These are phyloP conservation scores for Suhomyces yuchorum DNA, from an alignment of 1,139 yeast species.

Conservation along the genomic window DNA sequence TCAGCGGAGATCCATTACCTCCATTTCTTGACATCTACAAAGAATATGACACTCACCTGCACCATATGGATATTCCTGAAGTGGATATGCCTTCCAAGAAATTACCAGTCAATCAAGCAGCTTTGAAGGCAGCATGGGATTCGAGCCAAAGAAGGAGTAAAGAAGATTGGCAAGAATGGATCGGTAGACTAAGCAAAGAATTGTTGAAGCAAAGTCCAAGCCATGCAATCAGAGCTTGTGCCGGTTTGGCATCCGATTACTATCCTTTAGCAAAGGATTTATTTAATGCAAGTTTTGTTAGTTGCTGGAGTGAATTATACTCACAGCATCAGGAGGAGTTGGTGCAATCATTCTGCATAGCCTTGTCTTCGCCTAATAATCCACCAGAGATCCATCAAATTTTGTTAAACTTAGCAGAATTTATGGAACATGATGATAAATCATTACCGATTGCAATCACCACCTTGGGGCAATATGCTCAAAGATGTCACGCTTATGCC, in stretches of 20 bases:
- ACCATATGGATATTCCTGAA: slow-evolving; percentile 60
- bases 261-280: slow-evolving; percentile 87
- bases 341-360: slow-evolving; percentile 81
- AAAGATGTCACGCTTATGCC: slow-evolving; percentile 95
- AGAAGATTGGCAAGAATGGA: slow-evolving; percentile 99
- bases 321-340: slow-evolving; percentile 92
- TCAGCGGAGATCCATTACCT: slow-evolving; percentile 90
- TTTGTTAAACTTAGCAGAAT: slow-evolving; percentile 85
- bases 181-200: slow-evolving; percentile 81
- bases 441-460: slow-evolving; percentile 88
- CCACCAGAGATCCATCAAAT: slow-evolving; percentile 97
- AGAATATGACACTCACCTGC: slow-evolving; percentile 54
- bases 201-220: slow-evolving; percentile 91
- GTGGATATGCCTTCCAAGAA: slow-evolving; percentile 73
- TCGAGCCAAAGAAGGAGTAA: slow-evolving; percentile 84
- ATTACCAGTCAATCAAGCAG: slow-evolving; percentile 77
- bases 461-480: slow-evolving; percentile 90
- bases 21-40: slow-evolving; percentile 71
- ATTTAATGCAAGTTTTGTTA: slow-evolving; percentile 92
- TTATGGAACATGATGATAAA: slow-evolving; percentile 96
- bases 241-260: slow-evolving; percentile 84
- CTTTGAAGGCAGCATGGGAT: slow-evolving; percentile 86
- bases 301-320: slow-evolving; percentile 93
- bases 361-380: slow-evolving; percentile 84
- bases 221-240: slow-evolving; percentile 91